Conservation (phyloP, 2,329 filamentous ascomycete species). For the Penicillium concentricum region DNA sequence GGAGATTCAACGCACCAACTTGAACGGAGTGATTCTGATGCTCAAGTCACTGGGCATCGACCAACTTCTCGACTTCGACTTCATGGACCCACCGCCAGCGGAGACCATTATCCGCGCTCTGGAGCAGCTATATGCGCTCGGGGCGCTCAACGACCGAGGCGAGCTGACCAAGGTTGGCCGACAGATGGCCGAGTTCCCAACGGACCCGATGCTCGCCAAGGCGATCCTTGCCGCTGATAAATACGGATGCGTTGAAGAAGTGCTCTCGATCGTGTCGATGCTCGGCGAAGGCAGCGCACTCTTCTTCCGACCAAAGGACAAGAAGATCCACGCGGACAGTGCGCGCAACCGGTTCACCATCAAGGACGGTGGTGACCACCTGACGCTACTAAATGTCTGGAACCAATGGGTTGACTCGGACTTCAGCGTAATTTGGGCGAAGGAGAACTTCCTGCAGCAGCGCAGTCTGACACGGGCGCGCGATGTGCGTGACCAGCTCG, state of each 20-base stretch:
- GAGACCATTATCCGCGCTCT: constrained; percentile 86
- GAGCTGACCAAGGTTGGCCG: constrained; percentile 87
- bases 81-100: constrained; percentile 88
- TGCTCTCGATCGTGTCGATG: constrained; percentile 92
- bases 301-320: constrained; percentile 95
- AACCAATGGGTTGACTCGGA: constrained; percentile 94
- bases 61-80: constrained; percentile 89
- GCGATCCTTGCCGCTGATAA: constrained; percentile 84
- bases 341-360: constrained; percentile 85
- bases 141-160: constrained; percentile 83
- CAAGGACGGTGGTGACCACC: constrained; percentile 85
- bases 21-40: constrained; percentile 79
- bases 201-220: constrained; percentile 87
- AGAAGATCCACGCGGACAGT: constrained; percentile 92
- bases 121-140: constrained; percentile 87
- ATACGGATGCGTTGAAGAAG: constrained; percentile 89
- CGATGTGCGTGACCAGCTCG: constrained; percentile 88
- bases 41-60: constrained; percentile 90
- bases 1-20: constrained; percentile 87
- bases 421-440: constrained; percentile 81
- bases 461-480: constrained; percentile 82
- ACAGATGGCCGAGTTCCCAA: constrained; percentile 93
- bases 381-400: constrained; percentile 88
- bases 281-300: constrained; percentile 82
- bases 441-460: constrained; percentile 92